Evolutionary conservation across 306 rosid genomes (phyloP).

Genomic region (Crotalaria pallida): DNA sequence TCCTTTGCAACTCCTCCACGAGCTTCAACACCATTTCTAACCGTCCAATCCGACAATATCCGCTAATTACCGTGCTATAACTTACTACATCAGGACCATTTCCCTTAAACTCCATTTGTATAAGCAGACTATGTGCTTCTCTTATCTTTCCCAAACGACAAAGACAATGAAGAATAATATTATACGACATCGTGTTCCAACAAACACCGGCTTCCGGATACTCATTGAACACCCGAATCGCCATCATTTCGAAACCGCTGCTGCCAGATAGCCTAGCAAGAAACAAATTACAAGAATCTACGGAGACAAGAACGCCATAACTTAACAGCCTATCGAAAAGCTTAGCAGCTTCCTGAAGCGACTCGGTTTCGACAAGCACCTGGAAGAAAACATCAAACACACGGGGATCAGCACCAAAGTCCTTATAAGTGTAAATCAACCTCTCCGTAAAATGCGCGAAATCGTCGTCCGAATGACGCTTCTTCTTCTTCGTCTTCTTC

Average conservation of each 20-base stretch:
- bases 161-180: conserved; percentile 55
- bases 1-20: conserved; percentile 58
- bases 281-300: conserved; percentile 73
- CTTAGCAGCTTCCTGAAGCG: conserved; percentile 52
- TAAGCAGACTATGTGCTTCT: conserved; percentile 66
- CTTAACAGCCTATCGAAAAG: conserved; percentile 53
- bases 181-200: conserved; percentile 67
- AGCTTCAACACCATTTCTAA: conserved; percentile 62
- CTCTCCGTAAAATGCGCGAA: conserved; percentile 45
- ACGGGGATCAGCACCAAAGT: conserved; percentile 73
- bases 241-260: conserved; percentile 35
- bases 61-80: conserved; percentile 64
- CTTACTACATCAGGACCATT: conserved; percentile 68
- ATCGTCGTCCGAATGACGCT: conserved; percentile 34
- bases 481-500: not conserved
- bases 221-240: conserved; percentile 49
- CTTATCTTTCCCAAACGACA: conserved; percentile 61
- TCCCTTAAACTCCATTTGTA: conserved; percentile 67
- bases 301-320: conserved; percentile 58
- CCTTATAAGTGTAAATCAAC: conserved; percentile 75
- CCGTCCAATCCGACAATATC: conserved; percentile 56
- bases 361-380: conserved; percentile 65
- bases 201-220: conserved; percentile 57
- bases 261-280: conserved; percentile 42
- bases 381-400: conserved; percentile 72